A percentile compares a stretch with the other conserved stretches of the same genome.
Evolutionary conservation across 805 yeast species (phyloP).

Genomic region (Cyberlindnera veronae): DNA sequence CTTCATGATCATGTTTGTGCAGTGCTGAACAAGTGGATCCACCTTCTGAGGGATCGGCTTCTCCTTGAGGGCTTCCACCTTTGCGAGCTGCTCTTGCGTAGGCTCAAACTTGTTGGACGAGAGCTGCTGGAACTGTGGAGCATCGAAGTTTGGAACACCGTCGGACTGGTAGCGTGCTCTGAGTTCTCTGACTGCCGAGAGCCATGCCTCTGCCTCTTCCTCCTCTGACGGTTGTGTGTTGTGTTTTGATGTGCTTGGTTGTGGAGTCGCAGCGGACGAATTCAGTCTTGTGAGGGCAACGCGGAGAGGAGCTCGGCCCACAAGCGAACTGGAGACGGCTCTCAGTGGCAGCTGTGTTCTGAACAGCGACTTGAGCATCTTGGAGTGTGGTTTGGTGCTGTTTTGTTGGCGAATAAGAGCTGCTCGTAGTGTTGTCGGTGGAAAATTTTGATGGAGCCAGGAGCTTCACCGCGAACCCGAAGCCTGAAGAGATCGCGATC

Average conservation of each 20-base stretch:
- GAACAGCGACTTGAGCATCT: slow-evolving; percentile 16
- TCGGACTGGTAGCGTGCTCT: slow-evolving; percentile 32
- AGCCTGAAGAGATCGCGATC: not conserved
- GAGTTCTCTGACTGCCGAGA: slow-evolving; percentile 37
- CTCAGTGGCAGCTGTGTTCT: slow-evolving; percentile 4
- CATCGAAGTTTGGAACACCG: slow-evolving; percentile 30
- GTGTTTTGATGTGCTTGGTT: not conserved
- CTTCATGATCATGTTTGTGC: slow-evolving; percentile 87
- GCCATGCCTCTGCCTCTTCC: slow-evolving; percentile 41
- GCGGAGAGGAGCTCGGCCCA: not conserved
- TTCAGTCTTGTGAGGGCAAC: slow-evolving; percentile 1
- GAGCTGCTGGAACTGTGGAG: slow-evolving; percentile 26
- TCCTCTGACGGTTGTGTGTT: slow-evolving; percentile 11
- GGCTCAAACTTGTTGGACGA: slow-evolving; percentile 46
- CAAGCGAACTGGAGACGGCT: not conserved
- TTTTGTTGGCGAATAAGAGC: not conserved
- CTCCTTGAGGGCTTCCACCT: slow-evolving; percentile 46
- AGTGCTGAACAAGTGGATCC: slow-evolving; percentile 72
- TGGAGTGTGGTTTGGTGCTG: not conserved
- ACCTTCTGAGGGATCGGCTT: slow-evolving; percentile 55
- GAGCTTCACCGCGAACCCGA: slow-evolving; percentile 1
- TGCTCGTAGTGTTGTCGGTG: not conserved
- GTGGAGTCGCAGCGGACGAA: slow-evolving; percentile 1
- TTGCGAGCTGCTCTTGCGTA: slow-evolving; percentile 57
- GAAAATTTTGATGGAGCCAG: slow-evolving; percentile 8